Evolutionary conservation across 1,284 basidiomycete species (phyloP).

Genomic region (Ustilago loliicola): DNA sequence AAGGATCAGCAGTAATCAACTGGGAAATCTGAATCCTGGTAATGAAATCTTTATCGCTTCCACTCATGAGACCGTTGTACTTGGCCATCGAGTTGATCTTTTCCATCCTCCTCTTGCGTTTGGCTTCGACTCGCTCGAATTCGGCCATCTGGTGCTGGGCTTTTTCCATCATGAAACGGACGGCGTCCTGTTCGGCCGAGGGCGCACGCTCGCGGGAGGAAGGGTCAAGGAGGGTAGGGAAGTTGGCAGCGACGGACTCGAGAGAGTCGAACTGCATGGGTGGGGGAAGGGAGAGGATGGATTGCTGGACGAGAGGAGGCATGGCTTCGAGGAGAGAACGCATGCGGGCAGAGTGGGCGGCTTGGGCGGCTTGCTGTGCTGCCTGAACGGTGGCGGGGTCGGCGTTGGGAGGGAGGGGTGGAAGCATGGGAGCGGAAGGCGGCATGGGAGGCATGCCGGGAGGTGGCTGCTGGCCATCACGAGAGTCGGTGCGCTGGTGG

Average conservation of each 20-base stretch:
- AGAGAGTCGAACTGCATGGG: slow-evolving; percentile 68
- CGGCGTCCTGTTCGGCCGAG: slow-evolving; percentile 55
- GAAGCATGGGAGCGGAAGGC: slow-evolving; percentile 26
- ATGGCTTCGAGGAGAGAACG: slow-evolving; percentile 63
- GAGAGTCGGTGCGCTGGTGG: slow-evolving; percentile 34
- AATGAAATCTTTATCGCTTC: slow-evolving; percentile 99
- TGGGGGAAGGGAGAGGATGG: slow-evolving; percentile 64
- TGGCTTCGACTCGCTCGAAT: slow-evolving; percentile 55
- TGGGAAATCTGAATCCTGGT: slow-evolving; percentile 99
- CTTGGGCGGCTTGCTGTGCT: slow-evolving; percentile 51
- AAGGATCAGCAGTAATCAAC: slow-evolving; percentile 87
- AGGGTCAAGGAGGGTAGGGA: slow-evolving; percentile 60
- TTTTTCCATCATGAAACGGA: slow-evolving; percentile 58
- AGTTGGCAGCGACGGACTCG: slow-evolving; percentile 59
- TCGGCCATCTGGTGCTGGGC: slow-evolving; percentile 56
- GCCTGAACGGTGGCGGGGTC: slow-evolving; percentile 47
- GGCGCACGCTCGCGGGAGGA: slow-evolving; percentile 37
- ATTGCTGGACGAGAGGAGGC: slow-evolving; percentile 60
- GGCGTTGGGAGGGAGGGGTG: slow-evolving; percentile 24
- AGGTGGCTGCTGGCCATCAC: not conserved
- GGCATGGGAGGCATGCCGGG: slow-evolving; percentile 16
- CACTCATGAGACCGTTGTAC: slow-evolving; percentile 98
- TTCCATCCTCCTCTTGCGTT: slow-evolving; percentile 56
- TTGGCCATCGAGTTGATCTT: slow-evolving; percentile 78
- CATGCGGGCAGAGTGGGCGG: slow-evolving; percentile 66